Percentiles rank a stretch among this genome's conserved stretches.
Evolutionary conservation across 2,329 filamentous ascomycete genomes (phyloP).

Genomic region (Phyllosticta capitalensis): DNA sequence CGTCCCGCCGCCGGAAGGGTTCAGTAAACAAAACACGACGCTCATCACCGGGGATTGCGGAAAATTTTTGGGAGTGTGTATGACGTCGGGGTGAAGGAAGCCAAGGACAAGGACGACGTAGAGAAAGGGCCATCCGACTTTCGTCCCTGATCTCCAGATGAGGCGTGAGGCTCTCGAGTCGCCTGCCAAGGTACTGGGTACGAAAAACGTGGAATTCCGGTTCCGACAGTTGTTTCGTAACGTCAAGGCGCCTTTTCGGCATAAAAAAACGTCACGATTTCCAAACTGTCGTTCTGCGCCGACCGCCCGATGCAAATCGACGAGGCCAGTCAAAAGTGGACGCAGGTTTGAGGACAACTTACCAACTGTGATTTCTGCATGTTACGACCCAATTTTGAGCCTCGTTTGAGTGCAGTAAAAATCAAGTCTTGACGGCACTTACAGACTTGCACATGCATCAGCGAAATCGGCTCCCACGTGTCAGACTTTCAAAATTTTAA

Average conservation of each 20-base stretch:
- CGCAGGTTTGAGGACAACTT: neutral
- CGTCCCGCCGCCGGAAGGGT: neutral
- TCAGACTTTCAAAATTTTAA: neutral
- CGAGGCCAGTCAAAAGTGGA: neutral
- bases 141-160: neutral
- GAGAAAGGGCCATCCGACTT: neutral
- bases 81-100: neutral
- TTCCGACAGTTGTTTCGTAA: neutral
- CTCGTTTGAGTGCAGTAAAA: neutral
- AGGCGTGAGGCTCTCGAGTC: neutral
- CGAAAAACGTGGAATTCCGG: neutral
- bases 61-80: neutral
- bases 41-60: neutral
- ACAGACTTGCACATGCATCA: neutral
- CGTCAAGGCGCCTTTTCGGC: neutral
- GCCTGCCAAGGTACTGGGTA: neutral
- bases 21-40: neutral
- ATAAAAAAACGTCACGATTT: neutral
- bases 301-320: neutral
- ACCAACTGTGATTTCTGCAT: neutral
- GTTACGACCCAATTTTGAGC: neutral
- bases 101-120: neutral
- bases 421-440: neutral
- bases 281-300: neutral
- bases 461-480: neutral